Evolutionary conservation across 164 flowering plant species (phyloP).

Genomic region (Euptelea pleiosperma): DNA sequence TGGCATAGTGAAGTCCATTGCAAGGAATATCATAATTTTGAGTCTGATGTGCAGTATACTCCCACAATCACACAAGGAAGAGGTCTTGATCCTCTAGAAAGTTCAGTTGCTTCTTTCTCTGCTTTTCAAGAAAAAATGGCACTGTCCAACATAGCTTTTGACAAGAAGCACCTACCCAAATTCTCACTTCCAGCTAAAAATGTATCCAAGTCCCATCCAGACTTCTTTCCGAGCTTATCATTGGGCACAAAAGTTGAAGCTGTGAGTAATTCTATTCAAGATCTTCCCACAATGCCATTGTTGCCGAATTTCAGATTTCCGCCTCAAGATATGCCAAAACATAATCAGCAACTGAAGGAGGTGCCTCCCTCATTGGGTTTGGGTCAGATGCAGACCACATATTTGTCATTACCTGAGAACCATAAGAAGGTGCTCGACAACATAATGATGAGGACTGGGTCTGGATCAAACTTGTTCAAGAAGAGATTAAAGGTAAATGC

Average conservation of each 20-base stretch:
- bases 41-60: constrained; percentile 50
- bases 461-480: constrained; percentile 46
- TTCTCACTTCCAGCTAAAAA: constrained; percentile 42
- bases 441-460: constrained; percentile 80
- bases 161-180: constrained; percentile 46
- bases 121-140: constrained; percentile 53
- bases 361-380: constrained; percentile 48
- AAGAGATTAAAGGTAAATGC: constrained; percentile 56
- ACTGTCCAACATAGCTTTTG: constrained; percentile 51
- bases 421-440: constrained; percentile 90
- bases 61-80: constrained; percentile 35
- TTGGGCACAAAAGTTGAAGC: constrained; percentile 53
- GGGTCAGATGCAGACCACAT: constrained; percentile 51
- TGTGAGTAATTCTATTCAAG: constrained; percentile 29
- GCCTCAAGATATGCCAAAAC: constrained; percentile 35
- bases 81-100: constrained; percentile 30
- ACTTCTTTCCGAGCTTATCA: constrained; percentile 60
- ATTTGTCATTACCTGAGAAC: constrained; percentile 69
- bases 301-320: constrained; percentile 62
- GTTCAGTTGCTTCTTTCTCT: constrained; percentile 33
- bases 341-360: constrained; percentile 49
- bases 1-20: not conserved
- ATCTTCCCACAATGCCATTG: constrained; percentile 54
- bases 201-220: constrained; percentile 39
- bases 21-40: not conserved